phyloP scores from a whole-genome alignment of 805 yeast genomes.

The Yarrowia hollandica region DNA sequence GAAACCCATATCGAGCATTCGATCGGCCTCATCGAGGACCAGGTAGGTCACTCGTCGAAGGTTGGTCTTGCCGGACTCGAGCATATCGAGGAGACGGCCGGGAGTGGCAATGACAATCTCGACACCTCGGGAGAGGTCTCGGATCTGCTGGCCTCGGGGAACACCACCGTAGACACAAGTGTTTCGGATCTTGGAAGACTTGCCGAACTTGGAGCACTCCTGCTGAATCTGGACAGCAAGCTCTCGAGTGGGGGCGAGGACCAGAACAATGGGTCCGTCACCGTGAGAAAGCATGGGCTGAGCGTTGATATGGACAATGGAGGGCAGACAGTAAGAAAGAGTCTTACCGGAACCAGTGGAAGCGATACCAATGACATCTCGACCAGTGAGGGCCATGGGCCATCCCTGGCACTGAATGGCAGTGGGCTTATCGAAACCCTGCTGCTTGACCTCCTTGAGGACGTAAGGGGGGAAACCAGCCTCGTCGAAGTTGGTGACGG shows the following conservation, averaged over 20 bases:
- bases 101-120: slow-evolving; percentile 98
- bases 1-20: slow-evolving; percentile 99
- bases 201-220: slow-evolving; percentile 94
- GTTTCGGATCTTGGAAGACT: slow-evolving; percentile 89
- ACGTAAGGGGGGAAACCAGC: slow-evolving; percentile 98
- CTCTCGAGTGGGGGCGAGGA: slow-evolving; percentile 98
- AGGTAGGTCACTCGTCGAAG: slow-evolving; percentile 94
- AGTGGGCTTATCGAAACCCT: slow-evolving; percentile 93
- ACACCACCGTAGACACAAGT: slow-evolving; percentile 98
- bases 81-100: slow-evolving; percentile 97
- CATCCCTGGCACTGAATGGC: slow-evolving; percentile 99
- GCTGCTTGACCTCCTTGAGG: slow-evolving; percentile 79
- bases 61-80: slow-evolving; percentile 92
- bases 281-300: slow-evolving; percentile 92
- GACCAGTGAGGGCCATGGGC: slow-evolving; percentile 99
- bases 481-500: slow-evolving; percentile 89
- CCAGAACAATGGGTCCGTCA: slow-evolving; percentile 96
- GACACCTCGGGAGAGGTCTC: slow-evolving; percentile 92
- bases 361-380: slow-evolving; percentile 99
- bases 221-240: slow-evolving; percentile 95
- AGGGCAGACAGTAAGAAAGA: slow-evolving; percentile 92
- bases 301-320: slow-evolving; percentile 96
- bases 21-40: slow-evolving; percentile 98
- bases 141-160: slow-evolving; percentile 95
- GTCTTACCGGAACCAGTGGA: slow-evolving; percentile 99